Base-by-base conservation (phyloP, 495 filamentous ascomycete species). In the Podospora tetraspora region DNA sequence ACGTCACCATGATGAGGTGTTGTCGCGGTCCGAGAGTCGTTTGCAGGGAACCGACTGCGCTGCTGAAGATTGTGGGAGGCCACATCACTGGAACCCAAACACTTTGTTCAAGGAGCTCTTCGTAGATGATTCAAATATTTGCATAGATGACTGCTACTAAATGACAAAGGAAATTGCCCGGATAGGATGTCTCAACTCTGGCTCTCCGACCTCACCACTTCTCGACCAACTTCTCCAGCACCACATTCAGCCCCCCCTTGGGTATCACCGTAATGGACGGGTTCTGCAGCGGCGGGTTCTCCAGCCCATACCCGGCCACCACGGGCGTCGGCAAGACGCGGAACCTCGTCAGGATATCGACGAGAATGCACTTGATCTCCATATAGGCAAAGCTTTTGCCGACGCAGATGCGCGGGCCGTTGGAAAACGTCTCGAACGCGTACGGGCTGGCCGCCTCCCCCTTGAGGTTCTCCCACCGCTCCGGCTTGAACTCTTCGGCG, bases 401-500 rank as follows among this genome's bases (percentile, higher is more conserved):
- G 22, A 77, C 66, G 62, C 77, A 79, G 0, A 71, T 61, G 6
- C 77, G 63, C 32, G 72, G 72, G 12, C 77, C 77, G 57, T 69
- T 63, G 23, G 63, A 52, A 61, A 78, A 78, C 0, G 70, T 68
- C 52, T 65, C 52, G 2, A 70, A 34, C 21, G 63, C 68, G 59
- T 73, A 75, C 24, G 74, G 73, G 57, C 34, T 69, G 6, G 59
- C 63, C 6, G 72, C 72, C 25, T 65, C 66, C 25, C 62, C 66
- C 13, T n/a, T 57, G 21, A 72, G 43, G 7, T 58, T 29, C 67
- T 83, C 75, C 92, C 92, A 97, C 37, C 93, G 83, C 74, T 94
- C 90, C 0, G 92, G 92, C 19, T 81, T 73, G 79, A 93, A 96
- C 23, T 85, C 78, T 32, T 92, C 87, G 3, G 91, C 92, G 69